Evolutionary conservation across 1,284 basidiomycete genomes (phyloP), one percentile per base, ranked within the genome.

Genomic region (Ceratobasidium sp.): DNA sequence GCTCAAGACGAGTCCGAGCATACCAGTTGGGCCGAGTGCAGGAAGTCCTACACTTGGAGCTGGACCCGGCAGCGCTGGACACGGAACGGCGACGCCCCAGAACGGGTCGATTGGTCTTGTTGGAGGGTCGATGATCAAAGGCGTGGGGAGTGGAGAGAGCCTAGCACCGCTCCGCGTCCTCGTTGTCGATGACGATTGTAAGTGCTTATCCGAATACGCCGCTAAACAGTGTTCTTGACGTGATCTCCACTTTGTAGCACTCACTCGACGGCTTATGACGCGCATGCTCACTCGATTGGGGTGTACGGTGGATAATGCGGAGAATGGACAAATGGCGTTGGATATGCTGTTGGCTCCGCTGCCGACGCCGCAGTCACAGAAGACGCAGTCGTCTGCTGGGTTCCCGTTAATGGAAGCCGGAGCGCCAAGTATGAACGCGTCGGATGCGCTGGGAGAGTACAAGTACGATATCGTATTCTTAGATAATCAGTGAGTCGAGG

Each of bases 181-280:
- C 47, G 91, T 94, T 1, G 93, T 93, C 0, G 92, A 93, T 78
- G 92, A 93, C 78, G 92, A 93, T 81, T 85, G 66, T 71, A 48
- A 44, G 66, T 71, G 31, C 19, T 15, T 6, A 33, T 24, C 57
- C 27, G 24, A 51, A 29, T 29, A 54, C 45, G 19, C 31, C 15
- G n/a, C n/a, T n/a, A n/a, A n/a, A 24, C 33, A 22, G 2, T 24
- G 33, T 67, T 15, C 31, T 22, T 63, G 19, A 63, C 45, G 54
- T 36, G 36, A 11, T 41, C 11, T 41, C 36, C 11, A 11, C n/a
- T 44, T 9, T n/a, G 41, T 71, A 71, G 66, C 87, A 33, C 83
- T 96, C 75, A 96, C 95, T 50, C 88, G 94, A 59, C 90, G 87
- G 76, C 85, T 96, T 76, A 96, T 96, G 95, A 88, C 87, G 60